Percentiles rank a stretch among this genome's conserved stretches.
phyloP scores from a whole-genome alignment of 2,329 filamentous ascomycete genomes.

The Aspergillus luchuensis region DNA sequence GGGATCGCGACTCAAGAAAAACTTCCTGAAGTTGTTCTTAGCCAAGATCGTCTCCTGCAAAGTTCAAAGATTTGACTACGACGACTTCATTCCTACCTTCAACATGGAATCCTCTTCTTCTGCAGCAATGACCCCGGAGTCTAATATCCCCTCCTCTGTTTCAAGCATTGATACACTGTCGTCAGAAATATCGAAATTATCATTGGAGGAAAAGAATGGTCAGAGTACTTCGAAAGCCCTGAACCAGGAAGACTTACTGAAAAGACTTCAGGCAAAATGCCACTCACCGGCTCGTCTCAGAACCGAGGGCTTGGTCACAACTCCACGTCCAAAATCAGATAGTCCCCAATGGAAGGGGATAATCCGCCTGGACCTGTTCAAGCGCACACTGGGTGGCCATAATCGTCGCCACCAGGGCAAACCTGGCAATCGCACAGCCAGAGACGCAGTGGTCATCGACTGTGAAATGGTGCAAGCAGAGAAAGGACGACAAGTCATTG shows the following conservation, averaged over 20 bases:
- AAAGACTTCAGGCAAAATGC: neutral
- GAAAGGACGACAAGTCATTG: constrained; percentile 33
- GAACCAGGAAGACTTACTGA: neutral
- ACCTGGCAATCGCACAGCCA: neutral
- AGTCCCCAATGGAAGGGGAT: neutral
- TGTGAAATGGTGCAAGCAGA: constrained; percentile 52
- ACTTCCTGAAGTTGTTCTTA: too few relatives aligned
- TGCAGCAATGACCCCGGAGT: too few relatives aligned
- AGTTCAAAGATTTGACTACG: too few relatives aligned
- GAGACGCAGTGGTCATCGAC: constrained; percentile 46
- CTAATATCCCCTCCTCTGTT: too few relatives aligned
- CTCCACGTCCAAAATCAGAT: neutral
- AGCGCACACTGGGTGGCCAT: neutral
- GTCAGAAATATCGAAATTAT: too few relatives aligned
- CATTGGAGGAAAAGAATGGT: too few relatives aligned
- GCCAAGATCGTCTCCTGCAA: too few relatives aligned
- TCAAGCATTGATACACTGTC: too few relatives aligned
- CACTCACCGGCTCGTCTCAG: neutral
- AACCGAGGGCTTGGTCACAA: neutral
- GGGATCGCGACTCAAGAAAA: too few relatives aligned
- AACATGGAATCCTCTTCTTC: too few relatives aligned
- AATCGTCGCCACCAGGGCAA: too few relatives aligned
- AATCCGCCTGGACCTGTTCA: neutral
- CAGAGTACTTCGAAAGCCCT: neutral
- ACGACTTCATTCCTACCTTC: too few relatives aligned